Percentiles rank a stretch among this genome's conserved stretches.
Conservation (phyloP, 768 basidiomycete species). For the Naganishia antarctica region DNA sequence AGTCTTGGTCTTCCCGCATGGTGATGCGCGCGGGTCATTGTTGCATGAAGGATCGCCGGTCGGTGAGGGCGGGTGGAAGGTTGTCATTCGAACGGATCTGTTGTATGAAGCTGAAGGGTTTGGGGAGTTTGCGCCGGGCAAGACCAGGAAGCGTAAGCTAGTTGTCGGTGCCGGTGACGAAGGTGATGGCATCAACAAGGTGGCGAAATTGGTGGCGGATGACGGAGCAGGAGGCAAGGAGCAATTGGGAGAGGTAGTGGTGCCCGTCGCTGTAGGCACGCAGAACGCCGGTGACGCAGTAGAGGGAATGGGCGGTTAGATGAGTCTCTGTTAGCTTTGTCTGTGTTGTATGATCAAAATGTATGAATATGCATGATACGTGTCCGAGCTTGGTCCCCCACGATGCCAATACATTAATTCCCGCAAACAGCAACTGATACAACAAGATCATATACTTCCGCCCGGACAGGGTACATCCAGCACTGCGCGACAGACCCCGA, state of each 20-base stretch:
- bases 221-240: background rate
- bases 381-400: too few species aligned
- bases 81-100: slow-evolving; percentile 49
- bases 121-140: slow-evolving; percentile 37
- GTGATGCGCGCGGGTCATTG: slow-evolving; percentile 47
- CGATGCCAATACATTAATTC: too few species aligned
- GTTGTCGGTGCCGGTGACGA: slow-evolving; percentile 2
- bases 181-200: slow-evolving; percentile 23
- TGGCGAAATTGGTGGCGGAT: slow-evolving; percentile 18
- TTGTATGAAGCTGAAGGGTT: slow-evolving; percentile 48
- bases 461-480: too few species aligned
- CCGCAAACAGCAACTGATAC: too few species aligned
- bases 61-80: slow-evolving; percentile 45
- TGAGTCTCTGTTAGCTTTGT: background rate
- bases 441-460: too few species aligned
- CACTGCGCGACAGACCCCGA: too few species aligned
- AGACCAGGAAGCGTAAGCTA: slow-evolving; percentile 25
- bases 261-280: slow-evolving; percentile 23
- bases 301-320: slow-evolving; percentile 24
- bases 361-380: background rate
- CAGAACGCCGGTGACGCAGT: slow-evolving; percentile 24
- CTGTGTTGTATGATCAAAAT: background rate
- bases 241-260: slow-evolving; percentile 14
- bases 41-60: slow-evolving; percentile 50
- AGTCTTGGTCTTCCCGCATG: slow-evolving; percentile 54